Conservation (phyloP, 1,284 basidiomycete genomes). For the Xerocomus cyaneibrunnescens region DNA sequence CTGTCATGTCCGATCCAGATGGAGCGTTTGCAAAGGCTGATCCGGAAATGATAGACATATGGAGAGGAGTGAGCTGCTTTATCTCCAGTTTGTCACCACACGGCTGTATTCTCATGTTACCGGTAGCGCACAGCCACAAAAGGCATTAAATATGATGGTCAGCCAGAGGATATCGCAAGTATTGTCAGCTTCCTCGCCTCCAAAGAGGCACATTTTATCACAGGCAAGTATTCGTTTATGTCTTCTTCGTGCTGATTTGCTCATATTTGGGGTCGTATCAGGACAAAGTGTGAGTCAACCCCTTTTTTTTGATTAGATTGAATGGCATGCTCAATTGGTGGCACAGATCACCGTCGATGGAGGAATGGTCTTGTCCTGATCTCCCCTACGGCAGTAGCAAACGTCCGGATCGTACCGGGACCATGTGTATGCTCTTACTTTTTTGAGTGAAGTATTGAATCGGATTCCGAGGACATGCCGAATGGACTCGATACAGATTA, state of each 20-base stretch:
- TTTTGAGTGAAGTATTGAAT: too few relatives aligned
- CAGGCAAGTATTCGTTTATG: neutral
- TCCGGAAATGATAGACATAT: neutral
- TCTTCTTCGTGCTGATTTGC: neutral
- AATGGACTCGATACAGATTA: too few relatives aligned
- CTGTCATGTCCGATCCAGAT: neutral
- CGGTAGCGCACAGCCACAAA: neutral
- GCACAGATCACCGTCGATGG: constrained; percentile 9
- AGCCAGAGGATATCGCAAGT: constrained; percentile 5
- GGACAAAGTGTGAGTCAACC: too few relatives aligned
- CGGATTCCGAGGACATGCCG: too few relatives aligned
- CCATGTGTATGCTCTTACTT: too few relatives aligned
- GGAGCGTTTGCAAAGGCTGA: neutral
- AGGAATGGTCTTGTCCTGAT: neutral
- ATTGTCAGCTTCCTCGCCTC: constrained; percentile 2
- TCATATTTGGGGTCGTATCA: too few relatives aligned
- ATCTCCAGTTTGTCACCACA: neutral
- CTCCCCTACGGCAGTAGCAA: neutral
- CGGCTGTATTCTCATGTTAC: neutral
- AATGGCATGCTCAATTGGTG: neutral
- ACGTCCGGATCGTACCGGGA: too few relatives aligned
- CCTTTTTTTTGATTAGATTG: neutral
- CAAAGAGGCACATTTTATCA: constrained; percentile 5
- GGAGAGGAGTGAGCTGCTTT: neutral
- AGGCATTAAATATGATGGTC: neutral